Evolutionary conservation across 1,284 basidiomycete genomes (phyloP).

Genomic region (Somion occarium): DNA sequence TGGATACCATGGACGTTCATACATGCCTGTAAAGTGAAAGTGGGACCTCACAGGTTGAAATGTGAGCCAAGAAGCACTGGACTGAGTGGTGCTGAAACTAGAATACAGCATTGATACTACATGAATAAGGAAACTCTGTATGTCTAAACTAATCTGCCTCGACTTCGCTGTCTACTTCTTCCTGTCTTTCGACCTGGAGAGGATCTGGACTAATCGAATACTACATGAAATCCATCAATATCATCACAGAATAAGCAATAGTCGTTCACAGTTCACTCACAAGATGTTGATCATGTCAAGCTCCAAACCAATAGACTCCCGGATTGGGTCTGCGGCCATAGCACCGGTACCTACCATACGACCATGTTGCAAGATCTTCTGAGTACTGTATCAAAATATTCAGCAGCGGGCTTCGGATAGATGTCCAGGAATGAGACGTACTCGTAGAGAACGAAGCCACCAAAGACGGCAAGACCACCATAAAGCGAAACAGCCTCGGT

Average conservation of each 20-base stretch:
- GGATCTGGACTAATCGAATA: slow-evolving; percentile 79
- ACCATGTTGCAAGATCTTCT: slow-evolving; percentile 79
- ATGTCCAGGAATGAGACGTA: slow-evolving; percentile 31
- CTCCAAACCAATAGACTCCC: slow-evolving; percentile 76
- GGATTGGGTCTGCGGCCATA: slow-evolving; percentile 71
- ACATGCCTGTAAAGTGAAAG: too few relatives aligned
- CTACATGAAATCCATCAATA: slow-evolving; percentile 29
- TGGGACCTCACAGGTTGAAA: too few relatives aligned
- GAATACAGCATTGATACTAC: neutral
- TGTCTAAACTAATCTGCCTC: neutral
- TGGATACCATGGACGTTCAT: neutral
- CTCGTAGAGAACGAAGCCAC: slow-evolving; percentile 87
- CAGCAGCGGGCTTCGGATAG: neutral
- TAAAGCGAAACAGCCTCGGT: slow-evolving; percentile 80
- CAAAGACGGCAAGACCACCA: slow-evolving; percentile 84
- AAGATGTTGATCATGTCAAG: slow-evolving; percentile 89
- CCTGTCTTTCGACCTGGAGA: slow-evolving; percentile 59
- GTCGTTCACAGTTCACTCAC: slow-evolving; percentile 34
- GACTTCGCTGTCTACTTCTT: slow-evolving; percentile 27
- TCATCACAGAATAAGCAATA: neutral
- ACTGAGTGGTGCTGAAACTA: slow-evolving; percentile 1
- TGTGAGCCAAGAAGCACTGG: too few relatives aligned
- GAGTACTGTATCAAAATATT: slow-evolving; percentile 45
- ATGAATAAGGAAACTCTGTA: neutral
- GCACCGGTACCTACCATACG: slow-evolving; percentile 67